Percentiles rank a stretch among this genome's conserved stretches.
These are phyloP conservation scores for Seminavis robusta DNA, from an alignment of 108 stramenopile genomes.

Conservation along the genomic window DNA sequence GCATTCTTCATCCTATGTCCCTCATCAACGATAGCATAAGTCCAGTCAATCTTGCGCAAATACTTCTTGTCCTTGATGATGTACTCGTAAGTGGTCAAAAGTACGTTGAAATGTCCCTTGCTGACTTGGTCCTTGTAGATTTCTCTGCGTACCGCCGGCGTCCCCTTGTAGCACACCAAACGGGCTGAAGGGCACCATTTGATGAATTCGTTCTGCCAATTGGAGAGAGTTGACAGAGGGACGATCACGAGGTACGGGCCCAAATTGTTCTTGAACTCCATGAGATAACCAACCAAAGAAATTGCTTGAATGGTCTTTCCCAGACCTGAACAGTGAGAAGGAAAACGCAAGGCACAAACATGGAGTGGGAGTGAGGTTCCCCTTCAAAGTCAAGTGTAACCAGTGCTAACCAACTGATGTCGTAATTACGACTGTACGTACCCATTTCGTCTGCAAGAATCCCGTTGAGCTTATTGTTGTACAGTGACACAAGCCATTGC, in stretches of 20 bases:
- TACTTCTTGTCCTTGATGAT: conserved; percentile 87
- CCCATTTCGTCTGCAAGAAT: conserved; percentile 80
- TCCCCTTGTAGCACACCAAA: conserved; percentile 74
- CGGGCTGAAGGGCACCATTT: conserved; percentile 71
- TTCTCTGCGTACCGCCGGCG: conserved; percentile 63
- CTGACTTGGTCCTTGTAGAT: conserved; percentile 75
- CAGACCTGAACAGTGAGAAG: conserved; percentile 77
- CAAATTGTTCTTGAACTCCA: conserved; percentile 75
- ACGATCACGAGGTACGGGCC: conserved; percentile 91
- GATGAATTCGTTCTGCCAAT: conserved; percentile 87
- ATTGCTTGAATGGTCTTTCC: conserved; percentile 97
- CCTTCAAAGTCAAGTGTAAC: neutral
- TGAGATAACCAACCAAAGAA: conserved; percentile 83
- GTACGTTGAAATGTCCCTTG: conserved; percentile 79
- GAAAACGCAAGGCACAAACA: conserved; percentile 2
- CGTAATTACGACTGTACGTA: conserved; percentile 35
- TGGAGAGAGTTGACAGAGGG: conserved; percentile 86
- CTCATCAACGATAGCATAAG: conserved; percentile 93
- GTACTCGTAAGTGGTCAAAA: conserved; percentile 92
- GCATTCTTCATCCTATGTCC: conserved; percentile 90
- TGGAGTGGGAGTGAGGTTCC: neutral
- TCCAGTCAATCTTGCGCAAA: conserved; percentile 78
- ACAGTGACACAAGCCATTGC: conserved; percentile 95
- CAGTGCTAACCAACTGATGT: neutral
- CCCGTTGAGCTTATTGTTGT: conserved; percentile 85